phyloP scores from a whole-genome alignment of 2,329 filamentous ascomycete genomes.

The Phyllosticta citrichinensis region DNA sequence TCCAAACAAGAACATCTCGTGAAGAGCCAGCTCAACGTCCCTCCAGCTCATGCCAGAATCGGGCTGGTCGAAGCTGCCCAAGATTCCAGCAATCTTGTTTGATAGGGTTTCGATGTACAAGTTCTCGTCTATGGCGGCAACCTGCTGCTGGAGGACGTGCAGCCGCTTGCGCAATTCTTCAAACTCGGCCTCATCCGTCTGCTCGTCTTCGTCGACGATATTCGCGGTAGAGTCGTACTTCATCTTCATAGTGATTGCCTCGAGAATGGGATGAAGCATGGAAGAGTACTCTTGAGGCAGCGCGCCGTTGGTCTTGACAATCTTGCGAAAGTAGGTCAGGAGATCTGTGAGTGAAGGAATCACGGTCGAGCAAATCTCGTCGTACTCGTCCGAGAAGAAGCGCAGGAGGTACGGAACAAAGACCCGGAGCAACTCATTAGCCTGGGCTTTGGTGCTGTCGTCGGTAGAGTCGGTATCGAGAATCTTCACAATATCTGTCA shows the following conservation, averaged over 20 bases:
- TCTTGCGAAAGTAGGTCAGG: conserved; percentile 78
- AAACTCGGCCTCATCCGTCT: conserved; percentile 95
- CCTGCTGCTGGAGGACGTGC: conserved; percentile 83
- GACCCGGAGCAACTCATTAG: conserved; percentile 69
- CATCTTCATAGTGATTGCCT: conserved; percentile 92
- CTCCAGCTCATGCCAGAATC: conserved; percentile 73
- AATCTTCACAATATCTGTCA: conserved; percentile 77
- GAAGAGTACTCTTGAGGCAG: conserved; percentile 66
- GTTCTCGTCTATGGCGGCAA: conserved; percentile 77
- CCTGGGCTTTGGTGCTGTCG: conserved; percentile 57
- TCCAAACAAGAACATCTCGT: conserved; percentile 94
- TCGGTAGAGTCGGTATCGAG: conserved; percentile 60
- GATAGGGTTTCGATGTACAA: conserved; percentile 85
- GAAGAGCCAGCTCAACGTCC: conserved; percentile 82
- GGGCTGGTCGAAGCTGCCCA: conserved; percentile 54
- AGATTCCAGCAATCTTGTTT: conserved; percentile 73
- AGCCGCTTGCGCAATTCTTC: conserved; percentile 85
- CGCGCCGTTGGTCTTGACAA: conserved; percentile 51
- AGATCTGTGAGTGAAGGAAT: conserved; percentile 90
- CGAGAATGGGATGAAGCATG: conserved; percentile 79
- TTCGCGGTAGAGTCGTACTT: conserved; percentile 89
- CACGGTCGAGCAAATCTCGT: conserved; percentile 93
- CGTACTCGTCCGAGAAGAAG: conserved; percentile 96
- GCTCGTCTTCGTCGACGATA: conserved; percentile 89
- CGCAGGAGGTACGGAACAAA: conserved; percentile 83